These are phyloP conservation scores for Penicillium robsamsonii DNA, from an alignment of 495 filamentous ascomycete genomes.

Conservation along the genomic window DNA sequence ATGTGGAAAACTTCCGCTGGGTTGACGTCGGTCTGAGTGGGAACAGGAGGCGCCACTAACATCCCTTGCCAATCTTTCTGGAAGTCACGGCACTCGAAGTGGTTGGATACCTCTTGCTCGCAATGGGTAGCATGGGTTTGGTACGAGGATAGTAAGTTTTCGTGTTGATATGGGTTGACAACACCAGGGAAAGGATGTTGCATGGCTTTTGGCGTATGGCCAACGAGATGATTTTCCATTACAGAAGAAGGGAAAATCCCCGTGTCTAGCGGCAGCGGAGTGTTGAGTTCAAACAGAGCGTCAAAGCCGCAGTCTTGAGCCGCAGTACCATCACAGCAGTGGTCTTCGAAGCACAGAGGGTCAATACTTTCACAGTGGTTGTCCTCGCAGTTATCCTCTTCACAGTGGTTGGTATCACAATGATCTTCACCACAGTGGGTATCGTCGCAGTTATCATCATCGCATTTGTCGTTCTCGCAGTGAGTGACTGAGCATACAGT, in stretches of 20 bases:
- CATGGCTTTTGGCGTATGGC: conserved; percentile 23
- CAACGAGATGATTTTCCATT: conserved; percentile 15
- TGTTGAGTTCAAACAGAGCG: conserved; percentile 35
- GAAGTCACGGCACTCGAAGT: conserved; percentile 38
- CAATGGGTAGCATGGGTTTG: conserved; percentile 35
- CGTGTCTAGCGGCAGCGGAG: conserved; percentile 33
- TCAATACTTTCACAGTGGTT: conserved; percentile 31
- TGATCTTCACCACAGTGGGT: conserved; percentile 28
- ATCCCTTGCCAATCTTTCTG: conserved; percentile 31
- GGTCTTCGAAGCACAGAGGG: conserved; percentile 42
- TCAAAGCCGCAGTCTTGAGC: conserved; percentile 35
- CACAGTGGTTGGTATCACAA: conserved; percentile 31
- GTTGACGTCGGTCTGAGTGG: conserved; percentile 34
- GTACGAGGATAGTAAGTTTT: conserved; percentile 29
- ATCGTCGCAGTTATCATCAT: conserved; percentile 30
- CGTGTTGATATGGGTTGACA: conserved; percentile 23
- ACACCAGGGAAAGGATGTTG: conserved; percentile 21
- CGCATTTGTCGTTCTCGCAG: conserved; percentile 36
- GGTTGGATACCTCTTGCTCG: conserved; percentile 32
- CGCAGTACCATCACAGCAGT: conserved; percentile 34
- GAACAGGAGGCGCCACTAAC: conserved; percentile 25
- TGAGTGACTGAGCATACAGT: conserved; percentile 40
- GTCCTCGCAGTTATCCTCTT: conserved; percentile 23
- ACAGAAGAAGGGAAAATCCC: conserved; percentile 27
- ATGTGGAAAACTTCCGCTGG: conserved; percentile 44